A percentile compares a stretch with the other conserved stretches of the same genome.
phyloP scores from a whole-genome alignment of 129 eudicot species.

The Centaurea solstitialis region DNA sequence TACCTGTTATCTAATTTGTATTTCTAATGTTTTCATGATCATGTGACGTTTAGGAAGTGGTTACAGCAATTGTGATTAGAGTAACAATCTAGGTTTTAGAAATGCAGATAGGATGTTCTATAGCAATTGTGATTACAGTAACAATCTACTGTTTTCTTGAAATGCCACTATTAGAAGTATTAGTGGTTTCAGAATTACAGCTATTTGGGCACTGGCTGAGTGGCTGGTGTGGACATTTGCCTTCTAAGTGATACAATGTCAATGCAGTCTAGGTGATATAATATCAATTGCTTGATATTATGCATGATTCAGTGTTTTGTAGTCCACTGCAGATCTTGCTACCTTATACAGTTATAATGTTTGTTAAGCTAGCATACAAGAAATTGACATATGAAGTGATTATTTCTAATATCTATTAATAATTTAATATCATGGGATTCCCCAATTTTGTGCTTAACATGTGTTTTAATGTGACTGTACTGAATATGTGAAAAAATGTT shows the following conservation, averaged over 20 bases:
- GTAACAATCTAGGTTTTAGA: not conserved
- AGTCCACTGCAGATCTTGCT: not conserved
- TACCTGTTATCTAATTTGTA: not conserved
- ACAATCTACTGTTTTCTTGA: not conserved
- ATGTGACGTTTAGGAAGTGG: not conserved
- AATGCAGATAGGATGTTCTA: not conserved
- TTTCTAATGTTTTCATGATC: not conserved
- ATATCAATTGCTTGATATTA: not conserved
- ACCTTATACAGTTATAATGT: not conserved
- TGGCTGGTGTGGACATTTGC: not conserved
- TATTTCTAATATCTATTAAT: not conserved
- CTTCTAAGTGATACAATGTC: not conserved
- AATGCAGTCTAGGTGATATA: not conserved
- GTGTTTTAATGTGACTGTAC: not conserved
- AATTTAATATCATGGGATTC: not conserved
- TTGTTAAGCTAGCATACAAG: not conserved
- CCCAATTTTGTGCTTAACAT: not conserved
- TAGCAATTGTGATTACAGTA: not conserved
- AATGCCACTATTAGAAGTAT: not conserved
- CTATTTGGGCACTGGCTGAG: not conserved
- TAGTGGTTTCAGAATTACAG: not conserved
- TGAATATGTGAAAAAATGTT: slow-evolving; percentile 5
- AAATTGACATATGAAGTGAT: not conserved
- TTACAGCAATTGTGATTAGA: not conserved
- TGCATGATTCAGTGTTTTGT: not conserved